phyloP scores from a whole-genome alignment of 164 flowering plant species.

The Dillenia turbinata region DNA sequence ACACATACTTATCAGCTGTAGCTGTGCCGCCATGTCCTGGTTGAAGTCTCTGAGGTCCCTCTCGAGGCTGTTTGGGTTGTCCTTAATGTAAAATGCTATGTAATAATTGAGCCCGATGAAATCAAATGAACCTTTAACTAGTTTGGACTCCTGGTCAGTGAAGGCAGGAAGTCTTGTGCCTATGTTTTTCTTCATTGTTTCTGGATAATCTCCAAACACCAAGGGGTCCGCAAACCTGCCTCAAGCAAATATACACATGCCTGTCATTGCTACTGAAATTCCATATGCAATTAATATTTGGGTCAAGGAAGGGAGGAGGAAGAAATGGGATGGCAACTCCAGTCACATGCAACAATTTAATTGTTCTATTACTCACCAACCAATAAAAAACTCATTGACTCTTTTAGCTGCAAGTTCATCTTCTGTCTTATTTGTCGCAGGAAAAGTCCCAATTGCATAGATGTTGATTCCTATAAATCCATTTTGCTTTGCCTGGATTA shows the following conservation, averaged over 20 bases:
- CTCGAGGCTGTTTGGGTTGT: constrained; percentile 27
- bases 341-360: too few relatives aligned
- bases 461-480: constrained; percentile 51
- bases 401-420: constrained; percentile 51
- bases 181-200: constrained; percentile 34
- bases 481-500: constrained; percentile 49
- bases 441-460: constrained; percentile 27
- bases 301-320: too few relatives aligned
- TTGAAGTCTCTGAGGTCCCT: constrained; percentile 26
- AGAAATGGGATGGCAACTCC: too few relatives aligned
- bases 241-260: neutral
- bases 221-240: constrained; percentile 38
- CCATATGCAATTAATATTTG: too few relatives aligned
- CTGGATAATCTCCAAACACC: constrained; percentile 50
- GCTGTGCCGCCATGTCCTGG: constrained; percentile 28
- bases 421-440: constrained; percentile 34
- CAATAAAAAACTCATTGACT: constrained; percentile 38
- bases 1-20: constrained; percentile 25
- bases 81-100: constrained; percentile 13
- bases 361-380: constrained; percentile 38
- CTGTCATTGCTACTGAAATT: too few relatives aligned
- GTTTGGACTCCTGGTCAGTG: constrained; percentile 30
- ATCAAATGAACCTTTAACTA: constrained; percentile 51
- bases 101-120: constrained; percentile 61
- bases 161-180: constrained; percentile 48